Base-by-base conservation (phyloP, 106 monocot species). In the Xerophyta viscosa region DNA sequence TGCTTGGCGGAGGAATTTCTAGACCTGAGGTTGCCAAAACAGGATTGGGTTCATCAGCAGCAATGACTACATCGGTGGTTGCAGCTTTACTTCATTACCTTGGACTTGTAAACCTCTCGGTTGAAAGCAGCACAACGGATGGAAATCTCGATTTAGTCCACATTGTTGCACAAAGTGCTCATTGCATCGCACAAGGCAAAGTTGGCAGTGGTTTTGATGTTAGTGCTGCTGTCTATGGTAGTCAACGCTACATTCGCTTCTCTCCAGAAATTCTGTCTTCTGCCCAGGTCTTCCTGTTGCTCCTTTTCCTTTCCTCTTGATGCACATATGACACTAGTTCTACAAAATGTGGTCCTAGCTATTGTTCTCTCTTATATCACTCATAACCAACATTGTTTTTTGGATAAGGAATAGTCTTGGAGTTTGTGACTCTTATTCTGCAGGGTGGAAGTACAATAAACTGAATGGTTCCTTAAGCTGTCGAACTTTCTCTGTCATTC, bases 11-110 rank as follows among this genome's bases (percentile, higher is more conserved):
- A 65, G 68, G 56, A 37, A 71, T 51, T 50, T 71, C 78, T 46
- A 98, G 77, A 82, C 96, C 96, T 31, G 89, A 96, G 62, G 86
- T 98, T 71, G 96, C 96, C 33, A 96, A 98, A 79, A 98, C 96
- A 30, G 96, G 96, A 47, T 67, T 96, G 51, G 96, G 89, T 29
- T 98, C 96, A 57, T 98, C 96, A 59, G 85, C 96, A 44, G 96
- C 96, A 72, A 96, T 96, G 96, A 96, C 96, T 24, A 79, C 85
- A 60, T 89, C 88, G 24, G 96, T 96, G 2, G 89, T 96, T 61
- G 96, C 89, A 50, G 78, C 71, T 31, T 58, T 89, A 8, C 79
- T 89, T 66, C 96, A 85, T 56, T 96, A 89, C 57, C 81, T 96
- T 66, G 85, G 84, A 65, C 79, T 57, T 57, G 76, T 96, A 59